Evolutionary conservation across 164 flowering plant species (phyloP).

Genomic region (Stephania japonica): DNA sequence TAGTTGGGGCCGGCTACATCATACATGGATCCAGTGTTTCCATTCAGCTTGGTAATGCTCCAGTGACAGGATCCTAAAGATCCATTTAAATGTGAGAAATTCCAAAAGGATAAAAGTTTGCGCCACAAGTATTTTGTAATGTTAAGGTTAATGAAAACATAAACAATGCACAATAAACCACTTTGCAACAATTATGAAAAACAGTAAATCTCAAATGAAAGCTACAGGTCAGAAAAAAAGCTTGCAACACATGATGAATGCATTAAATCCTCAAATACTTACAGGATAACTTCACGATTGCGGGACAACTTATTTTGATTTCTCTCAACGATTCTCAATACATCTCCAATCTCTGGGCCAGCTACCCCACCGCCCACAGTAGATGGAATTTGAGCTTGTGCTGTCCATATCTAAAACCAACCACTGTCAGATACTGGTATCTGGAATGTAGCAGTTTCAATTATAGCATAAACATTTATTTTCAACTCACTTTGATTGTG

Average conservation of each 20-base stretch:
- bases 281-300: conserved; percentile 64
- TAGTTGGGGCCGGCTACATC: too few relatives aligned
- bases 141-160: not conserved
- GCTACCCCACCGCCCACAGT: conserved; percentile 64
- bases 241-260: not conserved
- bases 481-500: conserved; percentile 70
- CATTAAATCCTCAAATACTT: conserved; percentile 23
- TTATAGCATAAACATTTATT: not conserved
- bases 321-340: conserved; percentile 60
- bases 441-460: not conserved
- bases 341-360: conserved; percentile 71
- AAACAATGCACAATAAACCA: not conserved
- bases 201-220: not conserved
- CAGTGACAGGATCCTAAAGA: not conserved
- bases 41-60: too few relatives aligned
- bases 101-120: not conserved
- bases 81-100: not conserved
- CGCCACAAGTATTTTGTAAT: not conserved
- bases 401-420: conserved; percentile 73
- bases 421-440: conserved; percentile 8
- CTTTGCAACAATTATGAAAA: not conserved
- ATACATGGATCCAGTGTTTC: not conserved
- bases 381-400: conserved; percentile 68
- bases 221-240: not conserved
- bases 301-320: conserved; percentile 66